Evolutionary conservation across 148 eudicot genomes (phyloP).

Genomic region (Chenopodium suecicum): DNA sequence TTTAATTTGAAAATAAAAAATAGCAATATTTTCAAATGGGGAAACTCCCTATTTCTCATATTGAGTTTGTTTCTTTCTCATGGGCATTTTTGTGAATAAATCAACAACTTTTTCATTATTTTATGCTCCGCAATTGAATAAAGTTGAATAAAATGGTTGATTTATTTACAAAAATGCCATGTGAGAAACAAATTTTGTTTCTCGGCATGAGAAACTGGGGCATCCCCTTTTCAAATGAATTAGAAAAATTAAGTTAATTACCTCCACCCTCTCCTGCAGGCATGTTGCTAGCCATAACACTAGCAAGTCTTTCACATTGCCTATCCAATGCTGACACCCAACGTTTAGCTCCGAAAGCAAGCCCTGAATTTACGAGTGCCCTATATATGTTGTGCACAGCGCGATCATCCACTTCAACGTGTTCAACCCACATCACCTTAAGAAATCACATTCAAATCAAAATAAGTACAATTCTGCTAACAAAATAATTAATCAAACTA

Average conservation of each 20-base stretch:
- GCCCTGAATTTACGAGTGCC: constrained; percentile 66
- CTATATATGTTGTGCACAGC: constrained; percentile 73
- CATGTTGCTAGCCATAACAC: constrained; percentile 84
- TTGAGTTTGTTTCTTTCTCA: too few relatives aligned
- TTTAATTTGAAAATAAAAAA: too few relatives aligned
- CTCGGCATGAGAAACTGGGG: too few relatives aligned
- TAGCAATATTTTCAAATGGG: too few relatives aligned
- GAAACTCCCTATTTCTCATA: too few relatives aligned
- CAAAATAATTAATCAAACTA: neutral
- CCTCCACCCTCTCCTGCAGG: constrained; percentile 93
- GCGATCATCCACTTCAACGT: constrained; percentile 83
- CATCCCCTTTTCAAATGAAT: too few relatives aligned
- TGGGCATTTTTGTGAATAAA: too few relatives aligned
- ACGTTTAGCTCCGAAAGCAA: constrained; percentile 86
- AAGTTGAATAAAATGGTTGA: too few relatives aligned
- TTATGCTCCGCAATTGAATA: too few relatives aligned
- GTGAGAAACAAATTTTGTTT: too few relatives aligned
- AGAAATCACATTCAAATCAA: neutral
- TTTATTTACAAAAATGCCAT: too few relatives aligned
- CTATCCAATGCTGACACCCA: constrained; percentile 87
- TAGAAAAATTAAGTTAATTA: constrained; percentile 11
- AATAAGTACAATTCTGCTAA: neutral
- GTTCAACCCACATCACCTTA: constrained; percentile 88
- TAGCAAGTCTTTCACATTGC: constrained; percentile 87
- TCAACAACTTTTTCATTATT: too few relatives aligned